These are phyloP conservation scores for Eucalyptus marginata DNA, from an alignment of 345 rosid genomes.

Conservation along the genomic window DNA sequence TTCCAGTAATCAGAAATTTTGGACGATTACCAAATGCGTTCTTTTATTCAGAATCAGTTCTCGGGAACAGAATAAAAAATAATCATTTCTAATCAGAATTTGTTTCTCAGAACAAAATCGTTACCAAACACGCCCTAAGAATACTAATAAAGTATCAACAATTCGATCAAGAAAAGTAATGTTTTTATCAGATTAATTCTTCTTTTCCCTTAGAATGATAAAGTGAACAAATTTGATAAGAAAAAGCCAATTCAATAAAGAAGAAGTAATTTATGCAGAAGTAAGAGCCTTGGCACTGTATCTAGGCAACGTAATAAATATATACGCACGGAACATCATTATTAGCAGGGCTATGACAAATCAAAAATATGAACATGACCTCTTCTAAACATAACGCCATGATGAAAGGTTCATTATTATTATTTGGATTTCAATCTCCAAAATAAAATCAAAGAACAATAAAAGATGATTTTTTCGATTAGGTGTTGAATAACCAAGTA, in stretches of 20 bases:
- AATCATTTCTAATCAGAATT: no score
- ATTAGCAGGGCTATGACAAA: not conserved
- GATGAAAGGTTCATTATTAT: not conserved
- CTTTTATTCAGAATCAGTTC: no score
- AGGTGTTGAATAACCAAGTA: not conserved
- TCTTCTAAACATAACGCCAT: not conserved
- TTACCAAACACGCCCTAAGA: not conserved
- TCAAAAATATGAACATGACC: not conserved
- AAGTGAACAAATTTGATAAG: not conserved
- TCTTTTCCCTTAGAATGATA: not conserved
- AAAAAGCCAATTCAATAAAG: not conserved
- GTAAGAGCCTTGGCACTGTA: not conserved
- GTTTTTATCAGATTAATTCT: not conserved
- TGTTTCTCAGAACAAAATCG: no score
- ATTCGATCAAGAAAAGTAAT: not conserved
- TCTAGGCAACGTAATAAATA: not conserved
- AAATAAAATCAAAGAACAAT: not conserved
- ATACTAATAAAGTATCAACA: not conserved
- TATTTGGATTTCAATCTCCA: not conserved
- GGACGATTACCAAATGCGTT: no score
- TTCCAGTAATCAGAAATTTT: no score
- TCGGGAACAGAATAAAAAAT: no score
- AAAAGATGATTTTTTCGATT: not conserved
- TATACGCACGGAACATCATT: not conserved
- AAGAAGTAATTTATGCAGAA: not conserved